Evolutionary conservation across 2,329 filamentous ascomycete genomes (phyloP).

Genomic region (Paraconiothyrium brasiliense): DNA sequence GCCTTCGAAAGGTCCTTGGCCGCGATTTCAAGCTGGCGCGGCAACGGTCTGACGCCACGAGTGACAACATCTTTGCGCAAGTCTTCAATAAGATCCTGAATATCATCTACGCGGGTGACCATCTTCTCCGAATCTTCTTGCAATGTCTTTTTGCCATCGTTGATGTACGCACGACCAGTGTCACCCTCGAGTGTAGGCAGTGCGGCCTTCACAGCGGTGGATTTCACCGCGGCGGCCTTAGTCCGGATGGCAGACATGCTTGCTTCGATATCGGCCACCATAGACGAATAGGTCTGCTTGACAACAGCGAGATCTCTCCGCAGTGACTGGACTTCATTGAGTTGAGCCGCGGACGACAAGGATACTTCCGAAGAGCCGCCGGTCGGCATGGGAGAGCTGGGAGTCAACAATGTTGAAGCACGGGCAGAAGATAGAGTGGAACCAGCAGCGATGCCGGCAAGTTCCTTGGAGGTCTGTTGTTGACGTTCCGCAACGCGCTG

Average conservation of each 20-base stretch:
- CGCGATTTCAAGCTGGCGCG: constrained; percentile 87
- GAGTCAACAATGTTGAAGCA: constrained; percentile 45
- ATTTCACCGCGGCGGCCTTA: constrained; percentile 85
- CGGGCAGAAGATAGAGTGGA: constrained; percentile 46
- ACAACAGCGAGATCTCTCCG: constrained; percentile 90
- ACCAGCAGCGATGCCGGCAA: constrained; percentile 71
- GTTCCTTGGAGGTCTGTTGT: constrained; percentile 86
- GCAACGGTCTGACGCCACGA: constrained; percentile 88
- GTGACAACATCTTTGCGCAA: constrained; percentile 95
- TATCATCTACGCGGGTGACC: constrained; percentile 90
- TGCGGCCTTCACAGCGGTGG: constrained; percentile 73
- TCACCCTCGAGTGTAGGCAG: constrained; percentile 78
- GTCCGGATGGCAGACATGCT: constrained; percentile 85
- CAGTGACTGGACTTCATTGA: constrained; percentile 81
- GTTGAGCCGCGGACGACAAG: constrained; percentile 64
- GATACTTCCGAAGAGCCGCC: constrained; percentile 33
- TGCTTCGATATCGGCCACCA: constrained; percentile 85
- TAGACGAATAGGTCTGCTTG: constrained; percentile 91
- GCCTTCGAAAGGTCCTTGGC: constrained; percentile 86
- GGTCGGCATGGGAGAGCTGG: constrained; percentile 37
- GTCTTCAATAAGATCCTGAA: constrained; percentile 97
- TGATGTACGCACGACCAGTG: constrained; percentile 85
- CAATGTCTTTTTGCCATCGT: constrained; percentile 85
- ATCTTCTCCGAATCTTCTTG: constrained; percentile 88
- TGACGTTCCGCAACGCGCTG: constrained; percentile 91